Percentiles rank a stretch among this genome's conserved stretches.
Conservation (phyloP, 305 asterid genomes). For the Stenogyne calaminthoides region DNA sequence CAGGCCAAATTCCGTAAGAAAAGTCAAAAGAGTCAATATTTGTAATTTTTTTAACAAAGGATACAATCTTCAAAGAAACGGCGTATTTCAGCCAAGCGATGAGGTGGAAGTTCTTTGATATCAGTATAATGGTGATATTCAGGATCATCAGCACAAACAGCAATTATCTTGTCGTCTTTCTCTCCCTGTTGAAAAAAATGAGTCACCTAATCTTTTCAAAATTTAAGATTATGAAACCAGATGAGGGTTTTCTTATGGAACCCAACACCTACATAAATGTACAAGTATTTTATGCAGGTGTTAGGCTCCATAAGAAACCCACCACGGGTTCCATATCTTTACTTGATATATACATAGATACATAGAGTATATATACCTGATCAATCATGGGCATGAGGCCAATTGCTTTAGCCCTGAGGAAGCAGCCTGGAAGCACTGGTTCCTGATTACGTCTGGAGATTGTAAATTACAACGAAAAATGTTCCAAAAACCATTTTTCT, state of each 20-base stretch:
- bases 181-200: slow-evolving; percentile 52
- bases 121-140: slow-evolving; percentile 57
- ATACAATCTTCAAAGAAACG: slow-evolving; percentile 85
- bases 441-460: slow-evolving; percentile 46
- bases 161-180: slow-evolving; percentile 80
- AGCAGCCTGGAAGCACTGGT: slow-evolving; percentile 81
- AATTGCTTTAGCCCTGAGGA: slow-evolving; percentile 79
- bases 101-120: slow-evolving; percentile 74
- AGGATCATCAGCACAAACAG: slow-evolving; percentile 83
- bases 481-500: background rate
- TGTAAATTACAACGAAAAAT: background rate
- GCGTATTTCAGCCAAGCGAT: slow-evolving; percentile 80
- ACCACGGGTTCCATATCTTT: no score
- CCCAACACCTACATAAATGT: no score
- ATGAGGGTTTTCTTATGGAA: no score
- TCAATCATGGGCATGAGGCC: slow-evolving; percentile 92
- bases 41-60: slow-evolving; percentile 25
- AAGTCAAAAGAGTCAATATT: background rate
- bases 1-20: background rate
- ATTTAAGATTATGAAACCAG: background rate
- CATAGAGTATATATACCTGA: slow-evolving; percentile 45
- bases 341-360: background rate
- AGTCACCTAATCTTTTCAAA: background rate
- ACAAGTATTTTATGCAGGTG: no score
- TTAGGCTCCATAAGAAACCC: no score